Base-by-base conservation (phyloP, 805 yeast species). In the Vanderwaltozyma tropicalis region DNA sequence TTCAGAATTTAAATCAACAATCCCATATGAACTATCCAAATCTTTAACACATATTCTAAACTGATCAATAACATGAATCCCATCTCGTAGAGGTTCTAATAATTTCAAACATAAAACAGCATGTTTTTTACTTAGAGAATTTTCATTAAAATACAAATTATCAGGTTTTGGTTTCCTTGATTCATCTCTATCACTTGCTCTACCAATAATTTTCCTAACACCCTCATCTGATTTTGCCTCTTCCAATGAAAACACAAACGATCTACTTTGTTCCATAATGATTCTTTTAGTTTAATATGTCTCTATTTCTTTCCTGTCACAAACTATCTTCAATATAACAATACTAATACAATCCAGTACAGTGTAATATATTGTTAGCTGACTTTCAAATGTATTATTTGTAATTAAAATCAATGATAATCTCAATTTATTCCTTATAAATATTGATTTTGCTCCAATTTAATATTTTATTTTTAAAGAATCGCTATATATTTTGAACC, bases 41-140 rank as follows among this genome's bases (percentile, higher is more conserved):
- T 50, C 55, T 35, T 46, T 46, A 11, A 52, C 39, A 33, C 43
- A 49, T 5, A 50, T 50, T 31, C 55, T 39, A 28, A 52, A 48
- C 32, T 46, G 52, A 14, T 44, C 48, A 8, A 41, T 31, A 13
- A 40, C 28, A 28, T 33, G 44, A 6, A 44, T 21, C 10, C 39
- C 40, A 9, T 35, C 28, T 15, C 39, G 40, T 25, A 41, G 19
- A 1, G 51, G 48, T 13, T 35, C 40, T 15, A 50, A 35, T 26
- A 45, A 33, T 34, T 52, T 50, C 27, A 52, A 27, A 22, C 50
- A 46, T 24, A 52, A 21, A 9, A 42, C 24, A 5, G 55, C 55
- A 41, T 52, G 57, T n/a, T 41, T 42, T 28, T 45, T 46, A 31
- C 49, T 44, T 32, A 52, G 33, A 9, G 49, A 47, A 28, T 41